Evolutionary conservation across 371 early-diverging fungal species (phyloP), one percentile per base, ranked within the genome.

Genomic region (Phascolomyces articulosus): DNA sequence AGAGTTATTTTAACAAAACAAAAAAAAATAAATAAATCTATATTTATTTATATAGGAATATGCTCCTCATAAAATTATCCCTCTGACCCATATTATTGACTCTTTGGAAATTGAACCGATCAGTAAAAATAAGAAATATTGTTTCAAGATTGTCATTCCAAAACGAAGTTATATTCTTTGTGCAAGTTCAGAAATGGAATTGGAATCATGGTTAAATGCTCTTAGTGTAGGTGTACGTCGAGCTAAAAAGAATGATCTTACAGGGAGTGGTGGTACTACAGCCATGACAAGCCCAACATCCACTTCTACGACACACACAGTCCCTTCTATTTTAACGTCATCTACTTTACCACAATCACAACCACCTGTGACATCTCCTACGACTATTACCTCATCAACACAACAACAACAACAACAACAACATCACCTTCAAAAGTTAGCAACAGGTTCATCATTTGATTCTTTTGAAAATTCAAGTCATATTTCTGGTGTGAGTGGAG

Each of bases 111-210:
- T 88, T 20, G 91, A 91, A 54, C 85, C 91, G 8, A 77, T 83
- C 62, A 85, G 83, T 55, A 78, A 84, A 64, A 73, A 72, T 51
- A 87, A 87, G 48, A 81, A 70, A 27, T 77, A 82, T 65, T 93
- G 93, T 63, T 89, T 94, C 70, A 91, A 92, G 58, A 83, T 94
- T 11, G 88, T 93, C 28, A 87, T 90, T 13, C 83, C 87, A 11
- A 92, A 92, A 68, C 73, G 91, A 61, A 87, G 81, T 44, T 85
- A 90, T 75, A 84, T 93, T 20, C 75, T 91, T 28, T 90, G 91
- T 68, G 90, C 92, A 2, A 74, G 80, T 2, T 75, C 82, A 21
- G 87, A 85, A 38, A 77, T 75, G 24, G 88, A 88, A 6, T 75
- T 87, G 64, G 77, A 85, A 34, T 68, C 74, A 38, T 93, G 93